Conservation (phyloP, 1,139 yeast species). For the Oligophagozyma castellii region DNA sequence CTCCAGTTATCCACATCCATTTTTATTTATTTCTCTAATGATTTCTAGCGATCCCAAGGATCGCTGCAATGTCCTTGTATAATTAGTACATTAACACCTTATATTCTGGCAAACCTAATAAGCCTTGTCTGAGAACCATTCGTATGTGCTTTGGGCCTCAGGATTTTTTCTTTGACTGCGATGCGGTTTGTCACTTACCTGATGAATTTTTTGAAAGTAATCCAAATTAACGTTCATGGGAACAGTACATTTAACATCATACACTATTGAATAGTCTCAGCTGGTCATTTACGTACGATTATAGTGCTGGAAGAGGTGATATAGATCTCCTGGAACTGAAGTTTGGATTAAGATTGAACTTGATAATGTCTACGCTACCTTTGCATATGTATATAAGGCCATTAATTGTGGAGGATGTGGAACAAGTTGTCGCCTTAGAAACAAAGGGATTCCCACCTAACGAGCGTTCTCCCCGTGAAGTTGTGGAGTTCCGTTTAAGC, state of each 20-base stretch:
- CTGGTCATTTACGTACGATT: too few species aligned
- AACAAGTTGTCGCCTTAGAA: slow-evolving; percentile 50
- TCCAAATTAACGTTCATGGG: too few species aligned
- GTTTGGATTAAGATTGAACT: slow-evolving; percentile 2
- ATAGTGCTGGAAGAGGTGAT: too few species aligned
- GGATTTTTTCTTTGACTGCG: too few species aligned
- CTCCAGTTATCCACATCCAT: neutral
- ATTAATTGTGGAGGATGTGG: slow-evolving; percentile 53
- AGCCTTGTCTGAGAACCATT: neutral
- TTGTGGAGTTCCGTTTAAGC: slow-evolving; percentile 53
- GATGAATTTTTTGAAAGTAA: too few species aligned
- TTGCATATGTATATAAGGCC: slow-evolving; percentile 74
- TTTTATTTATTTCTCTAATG: neutral
- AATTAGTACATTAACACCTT: too few species aligned
- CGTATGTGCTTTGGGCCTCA: too few species aligned
- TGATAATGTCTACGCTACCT: slow-evolving; percentile 30
- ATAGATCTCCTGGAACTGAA: neutral
- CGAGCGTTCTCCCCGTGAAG: slow-evolving; percentile 55
- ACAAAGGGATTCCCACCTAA: slow-evolving; percentile 51
- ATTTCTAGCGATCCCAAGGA: too few species aligned
- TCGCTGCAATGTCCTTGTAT: too few species aligned
- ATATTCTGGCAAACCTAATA: neutral
- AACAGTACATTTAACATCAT: too few species aligned
- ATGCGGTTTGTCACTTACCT: too few species aligned
- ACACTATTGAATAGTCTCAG: too few species aligned